Conservation (phyloP, 805 yeast genomes). For the Teunomyces cretensis region DNA sequence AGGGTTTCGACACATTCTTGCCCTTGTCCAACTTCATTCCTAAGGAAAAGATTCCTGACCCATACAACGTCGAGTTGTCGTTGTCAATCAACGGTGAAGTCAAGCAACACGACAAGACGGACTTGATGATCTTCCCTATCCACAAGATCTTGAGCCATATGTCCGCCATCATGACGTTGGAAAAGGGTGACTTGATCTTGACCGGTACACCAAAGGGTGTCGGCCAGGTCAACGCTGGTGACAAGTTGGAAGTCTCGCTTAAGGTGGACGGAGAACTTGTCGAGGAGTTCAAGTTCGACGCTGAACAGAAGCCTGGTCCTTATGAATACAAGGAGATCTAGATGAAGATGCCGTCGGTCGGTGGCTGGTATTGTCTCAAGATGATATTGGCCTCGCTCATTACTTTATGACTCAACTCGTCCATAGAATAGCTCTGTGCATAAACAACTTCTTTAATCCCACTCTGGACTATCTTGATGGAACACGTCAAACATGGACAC, state of each 20-base stretch:
- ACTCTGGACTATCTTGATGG: conserved; percentile 90
- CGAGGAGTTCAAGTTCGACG: conserved; percentile 52
- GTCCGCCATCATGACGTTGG: conserved; percentile 86
- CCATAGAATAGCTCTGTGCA: conserved; percentile 92
- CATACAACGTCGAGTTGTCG: conserved; percentile 63
- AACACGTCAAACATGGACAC: conserved; percentile 95
- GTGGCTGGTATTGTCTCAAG: conserved; percentile 53
- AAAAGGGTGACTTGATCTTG: conserved; percentile 85
- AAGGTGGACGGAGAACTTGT: conserved; percentile 55
- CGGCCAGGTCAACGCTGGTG: conserved; percentile 82
- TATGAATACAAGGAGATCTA: conserved; percentile 36
- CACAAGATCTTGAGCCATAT: conserved; percentile 76
- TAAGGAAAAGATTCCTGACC: conserved; percentile 64
- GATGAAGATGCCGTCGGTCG: conserved; percentile 39
- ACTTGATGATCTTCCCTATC: conserved; percentile 85
- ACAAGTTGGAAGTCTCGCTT: conserved; percentile 64
- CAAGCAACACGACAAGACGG: conserved; percentile 73
- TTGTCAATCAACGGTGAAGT: conserved; percentile 68
- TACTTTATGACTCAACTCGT: conserved; percentile 67
- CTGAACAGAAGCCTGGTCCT: conserved; percentile 52
- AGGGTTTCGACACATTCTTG: conserved; percentile 94
- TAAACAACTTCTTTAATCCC: conserved; percentile 92
- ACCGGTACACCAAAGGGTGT: conserved; percentile 99
- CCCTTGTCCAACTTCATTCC: conserved; percentile 81
- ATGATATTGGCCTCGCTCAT: conserved; percentile 71